phyloP scores from a whole-genome alignment of 1,284 basidiomycete genomes.

The Cronartium quercuum region DNA sequence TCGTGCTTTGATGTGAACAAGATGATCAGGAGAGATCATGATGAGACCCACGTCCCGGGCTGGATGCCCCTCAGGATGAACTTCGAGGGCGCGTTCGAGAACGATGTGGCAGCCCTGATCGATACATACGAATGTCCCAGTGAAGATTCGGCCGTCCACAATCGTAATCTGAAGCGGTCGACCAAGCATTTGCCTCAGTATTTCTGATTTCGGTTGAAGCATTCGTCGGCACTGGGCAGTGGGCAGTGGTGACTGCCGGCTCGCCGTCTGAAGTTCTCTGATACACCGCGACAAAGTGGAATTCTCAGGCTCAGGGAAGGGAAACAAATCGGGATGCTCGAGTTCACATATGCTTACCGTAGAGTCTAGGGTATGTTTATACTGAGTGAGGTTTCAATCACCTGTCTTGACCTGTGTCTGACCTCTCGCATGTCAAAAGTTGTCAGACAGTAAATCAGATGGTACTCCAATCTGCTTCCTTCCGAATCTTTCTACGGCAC shows the following conservation, averaged over 20 bases:
- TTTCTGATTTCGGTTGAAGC: background rate
- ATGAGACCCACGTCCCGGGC: constrained; percentile 6
- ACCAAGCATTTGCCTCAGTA: constrained; percentile 6
- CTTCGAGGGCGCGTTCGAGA: constrained; percentile 23
- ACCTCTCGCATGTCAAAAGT: too few species aligned
- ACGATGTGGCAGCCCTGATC: constrained; percentile 17
- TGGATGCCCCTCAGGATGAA: background rate
- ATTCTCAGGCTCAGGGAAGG: too few species aligned
- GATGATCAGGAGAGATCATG: constrained; percentile 8
- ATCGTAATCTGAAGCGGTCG: background rate
- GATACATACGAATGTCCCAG: constrained; percentile 13
- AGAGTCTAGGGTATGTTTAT: too few species aligned
- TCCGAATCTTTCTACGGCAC: background rate
- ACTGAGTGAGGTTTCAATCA: too few species aligned
- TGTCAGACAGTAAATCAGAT: too few species aligned
- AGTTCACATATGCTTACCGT: too few species aligned
- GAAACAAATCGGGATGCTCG: too few species aligned
- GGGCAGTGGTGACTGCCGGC: too few species aligned
- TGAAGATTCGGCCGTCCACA: constrained; percentile 9
- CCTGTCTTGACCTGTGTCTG: too few species aligned
- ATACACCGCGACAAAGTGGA: too few species aligned
- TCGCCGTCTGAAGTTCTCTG: too few species aligned
- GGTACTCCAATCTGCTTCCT: background rate
- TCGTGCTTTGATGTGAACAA: constrained; percentile 11
- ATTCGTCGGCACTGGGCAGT: too few species aligned